Percentiles rank a stretch among this genome's conserved stretches.
phyloP scores from a whole-genome alignment of 331 rosid genomes.

The Prunus yedoensis region DNA sequence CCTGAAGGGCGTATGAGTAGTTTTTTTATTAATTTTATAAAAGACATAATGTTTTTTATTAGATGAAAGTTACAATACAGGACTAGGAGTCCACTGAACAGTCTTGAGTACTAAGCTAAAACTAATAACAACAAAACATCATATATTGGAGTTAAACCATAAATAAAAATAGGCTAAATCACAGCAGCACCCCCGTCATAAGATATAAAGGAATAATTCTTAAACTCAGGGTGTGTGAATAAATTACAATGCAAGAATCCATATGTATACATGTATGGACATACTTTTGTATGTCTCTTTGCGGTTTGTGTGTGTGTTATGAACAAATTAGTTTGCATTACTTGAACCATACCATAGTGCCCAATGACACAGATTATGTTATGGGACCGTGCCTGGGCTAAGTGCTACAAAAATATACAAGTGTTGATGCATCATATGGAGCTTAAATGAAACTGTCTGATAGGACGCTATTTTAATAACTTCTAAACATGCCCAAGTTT shows the following conservation, averaged over 20 bases:
- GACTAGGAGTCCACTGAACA: not conserved
- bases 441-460: not conserved
- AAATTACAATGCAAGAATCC: not conserved
- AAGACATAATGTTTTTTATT: not conserved
- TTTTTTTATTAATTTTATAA: not conserved
- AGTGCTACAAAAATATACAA: not conserved
- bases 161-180: too few species aligned
- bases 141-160: not conserved
- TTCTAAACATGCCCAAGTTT: not conserved
- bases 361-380: not conserved
- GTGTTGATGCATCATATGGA: not conserved
- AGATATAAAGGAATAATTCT: too few species aligned
- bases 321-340: not conserved
- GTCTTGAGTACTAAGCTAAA: not conserved
- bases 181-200: too few species aligned
- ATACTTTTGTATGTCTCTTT: not conserved
- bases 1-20: too few species aligned
- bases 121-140: not conserved
- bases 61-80: not conserved
- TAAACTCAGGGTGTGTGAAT: not conserved
- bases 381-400: not conserved
- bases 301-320: not conserved
- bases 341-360: not conserved
- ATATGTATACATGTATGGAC: not conserved
- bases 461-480: not conserved